phyloP scores from a whole-genome alignment of 352 stramenopile species.

The Discostella stelligera region DNA sequence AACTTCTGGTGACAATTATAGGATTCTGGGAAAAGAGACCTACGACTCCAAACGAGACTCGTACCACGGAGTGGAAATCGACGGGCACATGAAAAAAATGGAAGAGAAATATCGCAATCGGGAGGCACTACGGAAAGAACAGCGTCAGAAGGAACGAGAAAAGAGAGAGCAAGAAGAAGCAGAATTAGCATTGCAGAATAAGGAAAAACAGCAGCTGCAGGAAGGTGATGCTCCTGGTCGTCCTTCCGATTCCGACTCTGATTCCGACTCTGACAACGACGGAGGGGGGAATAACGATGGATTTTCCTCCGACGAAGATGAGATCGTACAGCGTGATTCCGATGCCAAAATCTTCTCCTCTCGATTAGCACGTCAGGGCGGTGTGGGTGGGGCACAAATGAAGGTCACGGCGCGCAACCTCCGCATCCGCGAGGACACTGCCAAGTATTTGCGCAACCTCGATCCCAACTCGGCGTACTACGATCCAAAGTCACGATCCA shows the following conservation, averaged over 20 bases:
- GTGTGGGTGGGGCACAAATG: constrained; percentile 96
- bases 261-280: constrained; percentile 76
- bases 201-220: constrained; percentile 67
- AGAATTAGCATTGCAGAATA: constrained; percentile 81
- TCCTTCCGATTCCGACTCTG: constrained; percentile 43
- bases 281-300: constrained; percentile 86
- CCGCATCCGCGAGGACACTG: constrained; percentile 98
- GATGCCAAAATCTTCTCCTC: constrained; percentile 92
- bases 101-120: constrained; percentile 72
- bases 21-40: constrained; percentile 86
- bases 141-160: constrained; percentile 85
- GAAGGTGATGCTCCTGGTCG: constrained; percentile 26
- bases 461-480: constrained; percentile 98
- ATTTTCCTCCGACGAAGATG: constrained; percentile 82
- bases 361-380: constrained; percentile 91
- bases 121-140: constrained; percentile 76
- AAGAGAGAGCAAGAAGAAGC: constrained; percentile 83
- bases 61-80: constrained; percentile 91
- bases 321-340: constrained; percentile 89
- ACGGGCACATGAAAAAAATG: constrained; percentile 70
- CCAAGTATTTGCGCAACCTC: constrained; percentile 98
- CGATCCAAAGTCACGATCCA: constrained; percentile 97
- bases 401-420: constrained; percentile 97
- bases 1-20: constrained; percentile 16
- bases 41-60: constrained; percentile 97